A percentile compares a stretch with the other conserved stretches of the same genome.
These are phyloP conservation scores for Globisporangium cystogenes DNA, from an alignment of 352 stramenopile species.

Conservation along the genomic window DNA sequence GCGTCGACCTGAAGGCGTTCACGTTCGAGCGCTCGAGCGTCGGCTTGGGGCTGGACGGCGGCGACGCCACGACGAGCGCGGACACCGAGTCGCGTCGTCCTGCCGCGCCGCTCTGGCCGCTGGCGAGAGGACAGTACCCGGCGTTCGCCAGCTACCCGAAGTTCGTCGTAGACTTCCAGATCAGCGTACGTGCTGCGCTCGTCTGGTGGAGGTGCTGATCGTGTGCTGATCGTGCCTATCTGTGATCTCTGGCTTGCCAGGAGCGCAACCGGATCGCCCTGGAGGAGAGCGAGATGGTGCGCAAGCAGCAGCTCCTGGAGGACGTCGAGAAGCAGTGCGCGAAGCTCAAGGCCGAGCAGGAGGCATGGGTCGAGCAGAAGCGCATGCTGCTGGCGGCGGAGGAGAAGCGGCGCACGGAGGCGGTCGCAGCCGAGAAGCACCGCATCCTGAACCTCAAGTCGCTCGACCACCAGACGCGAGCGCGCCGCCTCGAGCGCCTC, in stretches of 20 bases:
- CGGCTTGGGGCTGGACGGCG: too few relatives aligned
- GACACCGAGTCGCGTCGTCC: constrained; percentile 2
- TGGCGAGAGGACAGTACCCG: constrained; percentile 70
- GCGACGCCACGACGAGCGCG: background rate
- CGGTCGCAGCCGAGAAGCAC: constrained; percentile 50
- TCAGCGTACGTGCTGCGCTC: constrained; percentile 44
- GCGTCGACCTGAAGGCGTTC: constrained; percentile 31
- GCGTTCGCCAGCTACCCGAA: constrained; percentile 73
- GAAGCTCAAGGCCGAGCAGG: constrained; percentile 54
- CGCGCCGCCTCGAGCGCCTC: constrained; percentile 55
- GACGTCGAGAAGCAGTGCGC: constrained; percentile 45
- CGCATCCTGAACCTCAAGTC: constrained; percentile 64
- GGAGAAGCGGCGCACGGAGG: constrained; percentile 54
- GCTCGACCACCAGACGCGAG: constrained; percentile 64
- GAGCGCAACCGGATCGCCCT: constrained; percentile 78
- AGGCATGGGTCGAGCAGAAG: constrained; percentile 62
- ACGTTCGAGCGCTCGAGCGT: constrained; percentile 11
- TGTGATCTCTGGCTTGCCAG: constrained; percentile 17
- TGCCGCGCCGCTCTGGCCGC: constrained; percentile 35
- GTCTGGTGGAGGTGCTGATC: too few relatives aligned
- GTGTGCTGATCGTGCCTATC: background rate
- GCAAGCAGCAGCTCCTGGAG: constrained; percentile 59
- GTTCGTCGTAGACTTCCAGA: constrained; percentile 83
- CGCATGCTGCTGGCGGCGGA: constrained; percentile 49
- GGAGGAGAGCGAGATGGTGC: constrained; percentile 57